phyloP scores from a whole-genome alignment of 2,329 filamentous ascomycete species.

The Beauveria rudraprayagi region DNA sequence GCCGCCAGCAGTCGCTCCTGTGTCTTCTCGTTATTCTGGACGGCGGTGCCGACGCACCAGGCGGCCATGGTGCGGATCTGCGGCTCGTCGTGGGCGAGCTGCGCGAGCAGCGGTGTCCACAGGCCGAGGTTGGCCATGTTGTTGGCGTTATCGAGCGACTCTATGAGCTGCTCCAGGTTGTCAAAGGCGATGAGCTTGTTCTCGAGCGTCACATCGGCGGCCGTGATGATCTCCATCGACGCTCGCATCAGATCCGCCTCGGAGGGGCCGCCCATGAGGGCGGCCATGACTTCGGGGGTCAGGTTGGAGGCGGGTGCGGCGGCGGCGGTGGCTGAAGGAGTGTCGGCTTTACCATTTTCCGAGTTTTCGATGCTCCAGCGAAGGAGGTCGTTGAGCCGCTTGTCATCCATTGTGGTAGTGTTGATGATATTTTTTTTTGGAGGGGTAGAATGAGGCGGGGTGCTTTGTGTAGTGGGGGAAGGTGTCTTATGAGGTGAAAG shows the following conservation, averaged over 20 bases:
- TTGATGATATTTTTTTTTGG: not conserved
- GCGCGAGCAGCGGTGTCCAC: conserved; percentile 71
- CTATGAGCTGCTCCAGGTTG: conserved; percentile 89
- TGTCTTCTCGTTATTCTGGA: conserved; percentile 85
- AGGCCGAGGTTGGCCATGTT: conserved; percentile 72
- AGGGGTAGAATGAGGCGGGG: not conserved
- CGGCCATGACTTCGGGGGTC: conserved; percentile 61
- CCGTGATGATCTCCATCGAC: conserved; percentile 68
- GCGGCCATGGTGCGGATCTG: conserved; percentile 78
- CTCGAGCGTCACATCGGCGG: conserved; percentile 55
- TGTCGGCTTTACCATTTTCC: conserved; percentile 22
- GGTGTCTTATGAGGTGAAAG: not conserved
- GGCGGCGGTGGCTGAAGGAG: conserved; percentile 21
- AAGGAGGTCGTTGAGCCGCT: conserved; percentile 64
- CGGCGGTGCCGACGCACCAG: conserved; percentile 91
- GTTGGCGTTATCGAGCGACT: conserved; percentile 94
- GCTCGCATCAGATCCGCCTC: conserved; percentile 90
- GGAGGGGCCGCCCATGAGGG: conserved; percentile 75
- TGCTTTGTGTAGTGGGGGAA: not conserved
- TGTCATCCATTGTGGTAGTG: conserved; percentile 35
- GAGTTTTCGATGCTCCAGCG: conserved; percentile 62
- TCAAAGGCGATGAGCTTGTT: conserved; percentile 81
- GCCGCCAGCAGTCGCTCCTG: conserved; percentile 62
- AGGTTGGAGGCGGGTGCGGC: conserved; percentile 31
- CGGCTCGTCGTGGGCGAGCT: conserved; percentile 58